Percentiles rank a stretch among this genome's conserved stretches.
These are phyloP conservation scores for Camillea tinctor DNA, from an alignment of 2,329 filamentous ascomycete genomes.

Conservation along the genomic window DNA sequence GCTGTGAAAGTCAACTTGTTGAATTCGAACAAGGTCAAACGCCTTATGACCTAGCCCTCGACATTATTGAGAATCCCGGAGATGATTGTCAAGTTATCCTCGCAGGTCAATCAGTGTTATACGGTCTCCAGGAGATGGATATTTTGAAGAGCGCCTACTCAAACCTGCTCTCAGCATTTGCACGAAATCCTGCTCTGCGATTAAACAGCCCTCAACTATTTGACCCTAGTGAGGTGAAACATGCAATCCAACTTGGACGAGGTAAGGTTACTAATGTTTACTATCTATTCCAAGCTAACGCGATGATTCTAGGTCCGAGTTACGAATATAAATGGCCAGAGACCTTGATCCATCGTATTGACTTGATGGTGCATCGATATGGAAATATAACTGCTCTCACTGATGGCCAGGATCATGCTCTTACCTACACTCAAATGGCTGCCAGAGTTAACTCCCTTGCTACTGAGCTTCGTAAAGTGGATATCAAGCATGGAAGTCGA, in stretches of 20 bases:
- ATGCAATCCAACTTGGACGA: conserved; percentile 1
- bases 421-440: not conserved
- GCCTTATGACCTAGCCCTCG: not conserved
- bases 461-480: not conserved
- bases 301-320: not conserved
- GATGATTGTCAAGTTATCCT: not conserved
- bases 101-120: not conserved
- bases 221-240: not conserved
- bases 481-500: not conserved
- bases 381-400: not conserved
- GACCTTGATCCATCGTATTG: not conserved
- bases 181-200: not conserved
- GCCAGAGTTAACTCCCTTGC: not conserved
- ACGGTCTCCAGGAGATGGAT: not conserved
- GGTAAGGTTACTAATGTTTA: not conserved
- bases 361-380: not conserved
- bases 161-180: not conserved
- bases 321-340: not conserved
- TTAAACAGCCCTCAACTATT: not conserved
- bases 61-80: conserved; percentile 1
- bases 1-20: conserved; percentile 1
- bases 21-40: not conserved
- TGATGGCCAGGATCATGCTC: not conserved
- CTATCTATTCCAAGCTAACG: not conserved
- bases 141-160: not conserved